Conservation (phyloP, 2,329 filamentous ascomycete species). For the Alternaria incomplexa region DNA sequence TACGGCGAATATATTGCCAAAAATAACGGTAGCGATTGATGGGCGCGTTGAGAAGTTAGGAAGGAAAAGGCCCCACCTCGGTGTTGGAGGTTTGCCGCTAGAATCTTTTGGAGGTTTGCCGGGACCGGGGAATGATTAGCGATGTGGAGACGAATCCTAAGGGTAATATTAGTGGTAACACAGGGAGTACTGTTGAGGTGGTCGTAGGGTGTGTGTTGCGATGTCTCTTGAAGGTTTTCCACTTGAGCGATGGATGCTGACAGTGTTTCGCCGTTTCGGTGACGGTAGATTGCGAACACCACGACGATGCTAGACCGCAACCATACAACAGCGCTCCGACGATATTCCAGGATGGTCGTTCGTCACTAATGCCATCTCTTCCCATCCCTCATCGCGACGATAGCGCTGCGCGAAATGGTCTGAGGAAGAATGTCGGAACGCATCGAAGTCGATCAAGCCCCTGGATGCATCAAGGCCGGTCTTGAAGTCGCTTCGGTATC, state of each 20-base stretch:
- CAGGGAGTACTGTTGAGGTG: rapidly evolving
- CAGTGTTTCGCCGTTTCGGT: rapidly evolving
- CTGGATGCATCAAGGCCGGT: rapidly evolving
- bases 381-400: background rate
- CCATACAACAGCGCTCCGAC: background rate
- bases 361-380: background rate
- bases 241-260: background rate
- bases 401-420: background rate
- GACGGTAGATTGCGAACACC: background rate
- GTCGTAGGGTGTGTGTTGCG: background rate
- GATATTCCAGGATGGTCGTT: rapidly evolving
- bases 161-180: rapidly evolving
- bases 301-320: background rate
- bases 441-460: background rate
- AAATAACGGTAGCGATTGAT: rapidly evolving
- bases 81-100: background rate
- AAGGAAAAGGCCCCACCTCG: background rate
- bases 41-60: background rate
- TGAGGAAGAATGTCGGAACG: background rate
- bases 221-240: background rate
- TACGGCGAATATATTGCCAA: rapidly evolving
- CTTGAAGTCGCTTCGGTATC: background rate
- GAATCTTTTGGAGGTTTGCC: background rate
- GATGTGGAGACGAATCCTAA: background rate
- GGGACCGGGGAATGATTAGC: background rate